Base-by-base conservation (phyloP, 2,329 filamentous ascomycete genomes). In the Fusarium kyushuense region DNA sequence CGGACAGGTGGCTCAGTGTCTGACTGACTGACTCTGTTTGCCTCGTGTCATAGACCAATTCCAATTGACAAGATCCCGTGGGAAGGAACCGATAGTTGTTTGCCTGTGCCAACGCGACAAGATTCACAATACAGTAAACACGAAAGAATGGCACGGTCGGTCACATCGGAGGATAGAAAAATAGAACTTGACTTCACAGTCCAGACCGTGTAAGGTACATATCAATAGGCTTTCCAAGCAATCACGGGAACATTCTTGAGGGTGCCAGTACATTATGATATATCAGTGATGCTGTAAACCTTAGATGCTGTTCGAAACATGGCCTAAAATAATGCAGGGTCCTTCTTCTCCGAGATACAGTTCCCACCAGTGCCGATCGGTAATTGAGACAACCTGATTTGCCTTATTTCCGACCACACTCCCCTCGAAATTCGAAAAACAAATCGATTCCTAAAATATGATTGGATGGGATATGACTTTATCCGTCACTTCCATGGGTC, bases 271-370 rank as follows among this genome's bases (percentile, higher is more conserved):
- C 12, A 32, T 48, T 48, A 25, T 49, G 23, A 49, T 27, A 49
- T 27, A 23, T 49, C 46, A 49, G 32, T 36, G 46, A 38, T 49
- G 12, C 35, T 38, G 35, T 38, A 27, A 49, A 49, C 46, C 32
- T 49, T 38, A 38, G 46, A 49, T 49, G 23, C 21, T 23, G 33
- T 54, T 46, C 45, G 41, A 61, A 51, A 51, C 46, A 51, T 46
- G 35, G 58, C 48, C 41, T 47, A 48, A 52, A 56, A 38, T 33
- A 49, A 65, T 72, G 67, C 70, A 72, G 67, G 70, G 70, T 56
- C 70, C 52, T 49, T 30, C 36, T 46, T 30, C 43, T 45, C 56
- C 52, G 21, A 63, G 49, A 49, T 49, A 13, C 30, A 36, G 53
- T 38, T 38, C n/a, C 13, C 12, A 12, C n/a, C 14, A 12, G 9